A percentile compares a stretch with the other conserved stretches of the same genome.
These are phyloP conservation scores for Pythium monospermum DNA, from an alignment of 352 stramenopile genomes.

Conservation along the genomic window DNA sequence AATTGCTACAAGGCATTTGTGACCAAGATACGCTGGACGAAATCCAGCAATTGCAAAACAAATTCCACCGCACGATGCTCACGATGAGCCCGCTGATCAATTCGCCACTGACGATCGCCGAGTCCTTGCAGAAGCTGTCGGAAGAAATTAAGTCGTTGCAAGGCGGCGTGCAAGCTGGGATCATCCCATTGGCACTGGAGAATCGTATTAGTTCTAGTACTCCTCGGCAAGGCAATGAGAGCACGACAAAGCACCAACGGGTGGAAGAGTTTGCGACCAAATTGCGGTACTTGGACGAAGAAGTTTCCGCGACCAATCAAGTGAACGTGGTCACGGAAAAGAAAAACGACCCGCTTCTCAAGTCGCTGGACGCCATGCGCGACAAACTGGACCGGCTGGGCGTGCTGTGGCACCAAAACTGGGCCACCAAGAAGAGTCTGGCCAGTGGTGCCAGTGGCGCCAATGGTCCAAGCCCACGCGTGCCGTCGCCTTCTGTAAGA, in stretches of 20 bases:
- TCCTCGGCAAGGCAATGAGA: slow-evolving; percentile 8
- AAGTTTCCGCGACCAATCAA: slow-evolving; percentile 57
- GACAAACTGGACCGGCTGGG: slow-evolving; percentile 64
- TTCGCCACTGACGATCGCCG: slow-evolving; percentile 48
- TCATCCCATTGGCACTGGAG: slow-evolving; percentile 25
- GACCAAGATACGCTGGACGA: slow-evolving; percentile 59
- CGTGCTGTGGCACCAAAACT: slow-evolving; percentile 69
- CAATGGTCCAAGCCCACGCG: neutral
- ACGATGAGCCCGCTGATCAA: slow-evolving; percentile 55
- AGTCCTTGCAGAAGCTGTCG: slow-evolving; percentile 46
- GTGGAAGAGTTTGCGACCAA: slow-evolving; percentile 53
- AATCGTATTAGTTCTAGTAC: too few species aligned
- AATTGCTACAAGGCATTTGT: slow-evolving; percentile 41
- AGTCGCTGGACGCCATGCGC: slow-evolving; percentile 52
- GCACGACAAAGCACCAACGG: neutral
- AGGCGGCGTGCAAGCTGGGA: slow-evolving; percentile 37
- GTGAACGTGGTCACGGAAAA: slow-evolving; percentile 68
- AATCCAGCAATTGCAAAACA: slow-evolving; percentile 55
- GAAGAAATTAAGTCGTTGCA: slow-evolving; percentile 61
- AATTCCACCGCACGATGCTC: slow-evolving; percentile 57
- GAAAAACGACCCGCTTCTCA: slow-evolving; percentile 75
- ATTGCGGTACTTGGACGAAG: slow-evolving; percentile 58
- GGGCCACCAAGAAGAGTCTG: slow-evolving; percentile 14
- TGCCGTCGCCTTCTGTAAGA: neutral
- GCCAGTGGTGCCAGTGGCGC: neutral